A percentile compares a stretch with the other conserved stretches of the same genome.
These are phyloP conservation scores for Plectranthus barbatus DNA, from an alignment of 257 asterid genomes.

Conservation along the genomic window DNA sequence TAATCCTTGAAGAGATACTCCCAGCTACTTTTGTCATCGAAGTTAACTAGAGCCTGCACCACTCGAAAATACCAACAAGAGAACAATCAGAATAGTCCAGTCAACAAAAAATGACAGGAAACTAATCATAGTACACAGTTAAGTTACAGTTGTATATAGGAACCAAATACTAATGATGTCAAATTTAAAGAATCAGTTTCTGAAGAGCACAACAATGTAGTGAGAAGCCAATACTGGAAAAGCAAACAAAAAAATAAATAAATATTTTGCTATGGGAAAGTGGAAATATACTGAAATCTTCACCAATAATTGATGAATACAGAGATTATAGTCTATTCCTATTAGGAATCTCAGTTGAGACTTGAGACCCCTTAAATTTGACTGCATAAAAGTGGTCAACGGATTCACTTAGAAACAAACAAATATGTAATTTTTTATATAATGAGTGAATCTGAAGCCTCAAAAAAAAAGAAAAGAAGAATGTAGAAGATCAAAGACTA, in stretches of 20 bases:
- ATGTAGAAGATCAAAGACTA: neutral
- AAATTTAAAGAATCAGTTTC: neutral
- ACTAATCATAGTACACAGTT: neutral
- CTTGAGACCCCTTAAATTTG: neutral
- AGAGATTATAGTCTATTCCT: neutral
- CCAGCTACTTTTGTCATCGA: conserved; percentile 87
- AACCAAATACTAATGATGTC: neutral
- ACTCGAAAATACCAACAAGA: conserved; percentile 19
- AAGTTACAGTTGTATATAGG: neutral
- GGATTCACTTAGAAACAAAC: neutral
- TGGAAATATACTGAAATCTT: neutral
- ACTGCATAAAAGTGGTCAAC: neutral
- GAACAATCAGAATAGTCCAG: conserved; percentile 18
- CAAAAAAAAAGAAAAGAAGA: neutral
- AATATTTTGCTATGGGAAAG: neutral
- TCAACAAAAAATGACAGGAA: neutral
- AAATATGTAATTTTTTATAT: neutral
- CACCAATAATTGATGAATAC: neutral
- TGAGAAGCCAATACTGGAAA: neutral
- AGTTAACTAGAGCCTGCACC: conserved; percentile 57
- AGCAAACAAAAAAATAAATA: neutral
- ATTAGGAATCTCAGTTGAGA: neutral
- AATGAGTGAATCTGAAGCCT: neutral
- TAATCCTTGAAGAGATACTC: conserved; percentile 95
- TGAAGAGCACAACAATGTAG: neutral